Conservation (phyloP, 495 filamentous ascomycete genomes). For the Podospora sp. region DNA sequence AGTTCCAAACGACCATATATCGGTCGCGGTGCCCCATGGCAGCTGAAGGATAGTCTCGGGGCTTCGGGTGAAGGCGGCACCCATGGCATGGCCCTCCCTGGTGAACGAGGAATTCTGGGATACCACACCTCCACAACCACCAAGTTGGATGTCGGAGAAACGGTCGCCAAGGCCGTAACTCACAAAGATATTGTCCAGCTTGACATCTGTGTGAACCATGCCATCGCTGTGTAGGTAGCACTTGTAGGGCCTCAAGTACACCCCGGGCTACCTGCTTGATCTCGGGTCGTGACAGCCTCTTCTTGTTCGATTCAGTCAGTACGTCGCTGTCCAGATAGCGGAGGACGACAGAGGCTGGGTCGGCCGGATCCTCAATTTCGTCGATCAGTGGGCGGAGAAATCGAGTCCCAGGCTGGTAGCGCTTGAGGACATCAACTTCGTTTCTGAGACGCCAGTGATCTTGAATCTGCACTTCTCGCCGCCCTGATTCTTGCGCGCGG, state of each 20-base stretch:
- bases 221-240: conserved; percentile 47
- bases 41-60: conserved; percentile 43
- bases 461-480: conserved; percentile 44
- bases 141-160: conserved; percentile 44
- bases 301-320: conserved; percentile 35
- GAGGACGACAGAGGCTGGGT: conserved; percentile 48
- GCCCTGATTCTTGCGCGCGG: conserved; percentile 28
- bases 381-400: conserved; percentile 43
- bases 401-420: conserved; percentile 41
- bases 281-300: conserved; percentile 43
- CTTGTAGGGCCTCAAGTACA: conserved; percentile 40
- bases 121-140: conserved; percentile 44
- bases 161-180: conserved; percentile 39
- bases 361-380: conserved; percentile 42
- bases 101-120: conserved; percentile 40
- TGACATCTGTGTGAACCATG: conserved; percentile 50
- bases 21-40: conserved; percentile 41
- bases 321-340: conserved; percentile 47
- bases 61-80: conserved; percentile 42
- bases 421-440: conserved; percentile 47
- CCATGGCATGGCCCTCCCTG: conserved; percentile 44
- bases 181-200: conserved; percentile 47
- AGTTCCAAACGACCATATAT: conserved; percentile 52
- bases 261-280: conserved; percentile 45
- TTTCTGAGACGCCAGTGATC: conserved; percentile 46